phyloP scores from a whole-genome alignment of 345 rosid genomes.

The Brassica nigra region DNA sequence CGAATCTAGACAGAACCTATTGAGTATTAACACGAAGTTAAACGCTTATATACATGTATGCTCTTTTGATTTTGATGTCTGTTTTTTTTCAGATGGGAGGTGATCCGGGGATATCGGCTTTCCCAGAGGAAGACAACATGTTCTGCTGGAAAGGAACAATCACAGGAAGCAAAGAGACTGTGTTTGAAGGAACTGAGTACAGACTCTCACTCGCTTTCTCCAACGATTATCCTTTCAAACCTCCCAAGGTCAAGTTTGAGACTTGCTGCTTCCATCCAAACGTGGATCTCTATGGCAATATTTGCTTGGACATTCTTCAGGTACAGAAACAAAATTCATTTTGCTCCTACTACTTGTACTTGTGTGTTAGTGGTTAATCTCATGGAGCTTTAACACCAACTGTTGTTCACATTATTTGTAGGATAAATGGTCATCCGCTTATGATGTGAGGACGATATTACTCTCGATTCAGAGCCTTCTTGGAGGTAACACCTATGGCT shows the following conservation, averaged over 20 bases:
- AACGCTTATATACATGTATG: too few species aligned
- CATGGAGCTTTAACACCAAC: too few species aligned
- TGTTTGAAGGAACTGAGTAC: slow-evolving; percentile 91
- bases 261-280: slow-evolving; percentile 94
- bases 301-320: slow-evolving; percentile 98
- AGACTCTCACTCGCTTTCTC: slow-evolving; percentile 81
- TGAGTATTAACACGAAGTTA: too few species aligned
- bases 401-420: slow-evolving; percentile 26
- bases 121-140: slow-evolving; percentile 95
- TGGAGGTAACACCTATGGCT: slow-evolving; percentile 59
- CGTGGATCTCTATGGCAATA: slow-evolving; percentile 84
- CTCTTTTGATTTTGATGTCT: background rate
- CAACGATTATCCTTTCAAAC: slow-evolving; percentile 87
- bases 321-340: slow-evolving; percentile 38
- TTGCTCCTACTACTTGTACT: background rate
- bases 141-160: slow-evolving; percentile 98
- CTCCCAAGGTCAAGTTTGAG: slow-evolving; percentile 93
- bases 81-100: slow-evolving; percentile 74
- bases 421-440: slow-evolving; percentile 99
- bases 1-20: too few species aligned
- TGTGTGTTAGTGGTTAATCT: background rate
- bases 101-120: slow-evolving; percentile 93
- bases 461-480: slow-evolving; percentile 90
- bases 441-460: slow-evolving; percentile 84
- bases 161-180: slow-evolving; percentile 86